Percentiles rank a stretch among this genome's conserved stretches.
Evolutionary conservation across 1,284 basidiomycete species (phyloP).

Genomic region (Acaromyces ingoldii): DNA sequence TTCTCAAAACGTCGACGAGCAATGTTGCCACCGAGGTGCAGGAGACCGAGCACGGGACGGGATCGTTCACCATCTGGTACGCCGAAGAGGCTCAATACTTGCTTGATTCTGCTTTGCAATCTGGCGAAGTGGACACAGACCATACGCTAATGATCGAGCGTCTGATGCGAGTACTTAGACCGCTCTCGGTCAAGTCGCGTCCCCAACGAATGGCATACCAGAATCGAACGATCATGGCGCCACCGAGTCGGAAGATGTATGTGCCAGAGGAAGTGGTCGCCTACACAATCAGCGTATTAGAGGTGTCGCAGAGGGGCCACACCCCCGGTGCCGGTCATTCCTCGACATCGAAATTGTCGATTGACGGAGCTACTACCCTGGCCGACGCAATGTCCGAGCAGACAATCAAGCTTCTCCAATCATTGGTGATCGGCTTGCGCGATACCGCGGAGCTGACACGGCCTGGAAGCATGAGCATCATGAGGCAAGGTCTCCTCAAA

Average conservation of each 20-base stretch:
- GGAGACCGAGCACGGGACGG: slow-evolving; percentile 40
- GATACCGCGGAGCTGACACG: slow-evolving; percentile 18
- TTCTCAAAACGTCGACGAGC: slow-evolving; percentile 43
- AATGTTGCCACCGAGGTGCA: slow-evolving; percentile 30
- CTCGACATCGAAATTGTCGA: neutral
- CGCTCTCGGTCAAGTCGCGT: slow-evolving; percentile 32
- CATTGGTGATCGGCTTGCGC: slow-evolving; percentile 34
- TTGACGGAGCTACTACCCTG: slow-evolving; percentile 8
- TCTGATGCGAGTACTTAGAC: slow-evolving; percentile 38
- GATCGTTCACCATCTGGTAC: slow-evolving; percentile 43
- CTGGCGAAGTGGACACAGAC: neutral
- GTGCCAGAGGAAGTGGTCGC: slow-evolving; percentile 46
- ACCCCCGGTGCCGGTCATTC: slow-evolving; percentile 4
- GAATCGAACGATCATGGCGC: slow-evolving; percentile 39
- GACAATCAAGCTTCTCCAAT: slow-evolving; percentile 31
- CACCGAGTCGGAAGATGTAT: slow-evolving; percentile 38
- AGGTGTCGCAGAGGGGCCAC: slow-evolving; percentile 40
- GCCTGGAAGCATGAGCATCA: slow-evolving; percentile 7
- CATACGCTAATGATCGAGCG: slow-evolving; percentile 31
- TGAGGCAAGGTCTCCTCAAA: slow-evolving; percentile 46
- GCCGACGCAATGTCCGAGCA: slow-evolving; percentile 30
- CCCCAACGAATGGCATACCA: slow-evolving; percentile 26
- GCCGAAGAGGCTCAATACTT: slow-evolving; percentile 10
- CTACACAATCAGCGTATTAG: slow-evolving; percentile 49
- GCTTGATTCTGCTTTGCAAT: neutral